phyloP scores from a whole-genome alignment of 2,329 filamentous ascomycete species.

The Botryotinia narcissicola region DNA sequence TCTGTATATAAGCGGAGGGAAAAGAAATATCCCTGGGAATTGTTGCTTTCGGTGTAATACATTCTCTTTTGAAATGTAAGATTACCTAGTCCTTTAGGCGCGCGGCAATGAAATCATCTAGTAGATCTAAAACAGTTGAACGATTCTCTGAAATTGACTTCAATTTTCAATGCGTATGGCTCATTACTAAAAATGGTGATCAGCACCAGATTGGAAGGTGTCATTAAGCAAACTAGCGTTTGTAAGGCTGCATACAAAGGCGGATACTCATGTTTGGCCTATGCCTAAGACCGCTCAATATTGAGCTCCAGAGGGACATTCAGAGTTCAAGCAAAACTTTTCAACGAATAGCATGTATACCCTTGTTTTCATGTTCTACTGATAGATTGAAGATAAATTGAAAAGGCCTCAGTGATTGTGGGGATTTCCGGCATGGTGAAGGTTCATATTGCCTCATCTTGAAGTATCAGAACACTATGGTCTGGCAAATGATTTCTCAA shows the following conservation, averaged over 20 bases:
- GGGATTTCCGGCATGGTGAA: background rate
- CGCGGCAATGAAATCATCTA: background rate
- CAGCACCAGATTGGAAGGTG: background rate
- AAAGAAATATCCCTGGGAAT: no score
- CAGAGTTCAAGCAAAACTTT: accelerated
- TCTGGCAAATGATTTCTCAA: background rate
- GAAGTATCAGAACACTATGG: background rate
- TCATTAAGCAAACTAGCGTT: background rate
- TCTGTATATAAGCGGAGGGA: background rate
- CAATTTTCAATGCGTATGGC: background rate
- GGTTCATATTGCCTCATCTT: background rate
- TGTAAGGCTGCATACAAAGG: background rate
- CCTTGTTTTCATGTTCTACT: background rate
- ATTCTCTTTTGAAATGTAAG: background rate
- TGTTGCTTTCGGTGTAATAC: background rate
- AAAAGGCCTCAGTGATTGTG: background rate
- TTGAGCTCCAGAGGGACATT: background rate
- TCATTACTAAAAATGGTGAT: background rate
- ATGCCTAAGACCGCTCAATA: background rate
- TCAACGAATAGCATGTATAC: background rate
- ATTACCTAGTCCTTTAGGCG: background rate
- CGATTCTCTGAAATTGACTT: background rate
- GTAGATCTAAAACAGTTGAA: background rate
- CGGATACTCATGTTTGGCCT: background rate
- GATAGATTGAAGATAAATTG: background rate